Conservation (phyloP, 2,329 filamentous ascomycete genomes). For the Talaromyces atroroseus region DNA sequence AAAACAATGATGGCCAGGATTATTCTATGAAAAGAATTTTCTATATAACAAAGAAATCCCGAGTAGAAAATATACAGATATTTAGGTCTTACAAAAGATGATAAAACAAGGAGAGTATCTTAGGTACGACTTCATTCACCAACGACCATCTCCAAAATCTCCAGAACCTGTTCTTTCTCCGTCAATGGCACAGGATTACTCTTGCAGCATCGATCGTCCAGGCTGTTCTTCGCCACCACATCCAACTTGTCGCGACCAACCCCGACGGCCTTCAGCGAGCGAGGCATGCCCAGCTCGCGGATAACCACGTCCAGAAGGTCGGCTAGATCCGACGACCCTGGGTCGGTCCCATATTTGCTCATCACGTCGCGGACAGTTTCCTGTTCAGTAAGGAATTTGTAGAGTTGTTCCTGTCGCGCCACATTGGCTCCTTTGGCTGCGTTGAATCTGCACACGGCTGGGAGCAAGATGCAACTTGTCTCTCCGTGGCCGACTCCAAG, state of each 20-base stretch:
- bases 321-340: constrained; percentile 38
- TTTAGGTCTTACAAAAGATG: too few species aligned
- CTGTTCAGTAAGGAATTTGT: constrained; percentile 37
- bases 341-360: constrained; percentile 22
- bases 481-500: constrained; percentile 56
- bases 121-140: constrained; percentile 11
- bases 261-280: constrained; percentile 47
- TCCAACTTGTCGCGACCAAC: constrained; percentile 47
- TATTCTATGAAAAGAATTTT: too few species aligned
- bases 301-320: constrained; percentile 51
- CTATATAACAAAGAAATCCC: neutral
- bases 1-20: neutral
- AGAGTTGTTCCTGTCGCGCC: constrained; percentile 38
- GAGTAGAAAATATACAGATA: too few species aligned
- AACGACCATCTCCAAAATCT: constrained; percentile 46
- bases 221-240: constrained; percentile 44
- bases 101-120: too few species aligned
- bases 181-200: constrained; percentile 49
- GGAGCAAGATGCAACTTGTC: constrained; percentile 53
- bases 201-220: constrained; percentile 47
- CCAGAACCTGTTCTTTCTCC: constrained; percentile 45
- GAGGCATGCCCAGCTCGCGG: constrained; percentile 50
- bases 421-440: constrained; percentile 37
- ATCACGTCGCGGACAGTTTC: constrained; percentile 35
- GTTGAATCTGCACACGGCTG: constrained; percentile 55